These are phyloP conservation scores for Bidens hawaiensis DNA, from an alignment of 140 eudicot genomes.

Conservation along the genomic window DNA sequence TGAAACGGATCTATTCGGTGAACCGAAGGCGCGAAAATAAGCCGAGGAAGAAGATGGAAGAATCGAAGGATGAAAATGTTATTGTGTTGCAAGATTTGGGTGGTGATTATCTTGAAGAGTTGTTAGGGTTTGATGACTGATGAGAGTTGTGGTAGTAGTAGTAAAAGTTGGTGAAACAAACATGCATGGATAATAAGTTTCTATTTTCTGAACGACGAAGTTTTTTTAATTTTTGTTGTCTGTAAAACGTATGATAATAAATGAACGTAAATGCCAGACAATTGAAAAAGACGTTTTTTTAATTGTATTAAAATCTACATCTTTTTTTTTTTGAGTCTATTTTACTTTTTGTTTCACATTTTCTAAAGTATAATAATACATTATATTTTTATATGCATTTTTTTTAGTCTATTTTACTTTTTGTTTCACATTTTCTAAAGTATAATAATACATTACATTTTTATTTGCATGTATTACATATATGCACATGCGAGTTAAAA, in stretches of 20 bases:
- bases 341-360: no score
- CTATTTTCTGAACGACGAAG: background rate
- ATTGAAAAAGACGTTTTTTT: background rate
- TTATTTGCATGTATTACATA: no score
- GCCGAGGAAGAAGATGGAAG: constrained; percentile 21
- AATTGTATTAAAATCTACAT: no score
- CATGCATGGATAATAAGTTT: background rate
- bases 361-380: no score
- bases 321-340: no score
- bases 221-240: no score
- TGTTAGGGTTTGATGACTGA: constrained; percentile 41
- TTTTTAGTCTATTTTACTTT: no score
- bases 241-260: no score
- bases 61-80: constrained; percentile 13
- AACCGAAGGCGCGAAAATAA: constrained; percentile 3
- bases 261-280: background rate
- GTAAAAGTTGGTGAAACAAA: constrained; percentile 13
- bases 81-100: constrained; percentile 59
- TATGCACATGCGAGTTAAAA: background rate
- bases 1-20: constrained; percentile 30
- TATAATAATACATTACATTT: no score
- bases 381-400: no score
- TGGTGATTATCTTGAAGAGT: constrained; percentile 46
- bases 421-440: no score
- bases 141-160: constrained; percentile 13